These are phyloP conservation scores for Thoreauomyces humboldtii DNA, from an alignment of 192 early-diverging fungal genomes.

Conservation along the genomic window DNA sequence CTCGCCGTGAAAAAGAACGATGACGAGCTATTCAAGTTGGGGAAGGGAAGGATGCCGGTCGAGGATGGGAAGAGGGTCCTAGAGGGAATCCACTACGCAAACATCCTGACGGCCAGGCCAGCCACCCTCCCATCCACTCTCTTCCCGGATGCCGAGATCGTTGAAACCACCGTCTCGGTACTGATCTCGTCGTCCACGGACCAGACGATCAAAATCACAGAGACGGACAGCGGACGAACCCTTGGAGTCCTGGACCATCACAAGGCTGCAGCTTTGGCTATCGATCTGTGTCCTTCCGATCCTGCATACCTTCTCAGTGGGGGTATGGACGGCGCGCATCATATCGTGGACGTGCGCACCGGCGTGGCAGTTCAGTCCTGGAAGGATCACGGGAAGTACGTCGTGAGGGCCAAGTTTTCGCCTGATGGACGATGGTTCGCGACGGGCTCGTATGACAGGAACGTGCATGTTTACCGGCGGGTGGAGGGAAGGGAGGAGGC, in stretches of 20 bases:
- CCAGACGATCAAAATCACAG: constrained; percentile 57
- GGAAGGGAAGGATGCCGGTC: constrained; percentile 38
- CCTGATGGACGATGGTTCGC: constrained; percentile 53
- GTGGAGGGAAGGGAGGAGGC: neutral
- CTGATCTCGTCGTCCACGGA: constrained; percentile 58
- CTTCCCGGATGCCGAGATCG: constrained; percentile 19
- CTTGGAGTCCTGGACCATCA: constrained; percentile 47
- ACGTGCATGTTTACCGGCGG: constrained; percentile 58
- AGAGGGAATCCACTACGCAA: constrained; percentile 50
- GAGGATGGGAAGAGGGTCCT: constrained; percentile 24
- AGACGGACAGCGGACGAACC: constrained; percentile 38
- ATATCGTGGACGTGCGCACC: constrained; percentile 29
- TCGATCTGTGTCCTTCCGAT: constrained; percentile 62
- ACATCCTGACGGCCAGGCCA: constrained; percentile 54
- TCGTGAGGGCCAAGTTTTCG: constrained; percentile 61
- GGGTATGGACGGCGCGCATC: constrained; percentile 40
- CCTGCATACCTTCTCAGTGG: constrained; percentile 13
- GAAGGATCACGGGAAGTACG: constrained; percentile 71
- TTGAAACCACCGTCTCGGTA: constrained; percentile 31
- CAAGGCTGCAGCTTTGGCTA: constrained; percentile 57
- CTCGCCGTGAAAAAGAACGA: constrained; percentile 9
- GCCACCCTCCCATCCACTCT: constrained; percentile 23
- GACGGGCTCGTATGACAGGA: constrained; percentile 71
- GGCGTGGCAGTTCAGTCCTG: constrained; percentile 50
- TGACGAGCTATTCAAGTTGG: constrained; percentile 38